Evolutionary conservation across 2,329 filamentous ascomycete genomes (phyloP), one percentile per base, ranked within the genome.

Genomic region (Talaromyces atroroseus): DNA sequence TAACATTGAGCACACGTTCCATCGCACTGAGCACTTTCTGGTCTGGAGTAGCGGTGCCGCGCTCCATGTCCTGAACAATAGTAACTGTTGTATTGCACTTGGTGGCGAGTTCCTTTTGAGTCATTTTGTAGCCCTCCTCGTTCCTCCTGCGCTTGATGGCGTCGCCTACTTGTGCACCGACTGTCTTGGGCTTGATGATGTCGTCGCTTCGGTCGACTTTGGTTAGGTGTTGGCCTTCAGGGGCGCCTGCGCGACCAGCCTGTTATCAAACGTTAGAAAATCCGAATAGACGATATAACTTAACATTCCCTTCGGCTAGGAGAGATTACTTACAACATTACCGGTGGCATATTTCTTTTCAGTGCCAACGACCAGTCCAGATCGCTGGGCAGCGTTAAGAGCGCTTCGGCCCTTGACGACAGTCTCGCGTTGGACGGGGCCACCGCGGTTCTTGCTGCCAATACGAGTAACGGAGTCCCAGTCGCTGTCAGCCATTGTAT

Each of bases 151-250:
- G 82, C 68, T 85, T 82, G 77, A 97, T 96, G 63, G 87, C 89
- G 63, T 89, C 84, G 67, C 89, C 90, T 62, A 97, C 90, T 56
- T 83, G 80, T 68, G 82, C 81, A 71, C 91, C 90, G 58, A 96
- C 81, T 48, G 90, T 95, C 79, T 95, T 95, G 70, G 91, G 92
- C 80, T 96, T 96, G 77, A 97, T 87, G 77, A 96, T 96, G 73
- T 96, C 94, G 80, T 97, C 92, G 72, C 86, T 87, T 65, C 92
- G 92, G 81, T 97, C 94, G 74, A 99, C 92, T 81, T 97, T 96
- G 64, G 94, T 97, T 63, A 97, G 82, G 71, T 90, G 92, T 78
- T 99, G 94, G 66, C 94, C 94, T 77, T 97, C 92, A 63, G 80
- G 67, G 54, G 71, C 80, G 60, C 76, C 78, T 59, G 76, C 56